Percentiles rank a stretch among this genome's conserved stretches.
Evolutionary conservation across 2,329 filamentous ascomycete species (phyloP).

Genomic region (Ophiosphaerella korrae): DNA sequence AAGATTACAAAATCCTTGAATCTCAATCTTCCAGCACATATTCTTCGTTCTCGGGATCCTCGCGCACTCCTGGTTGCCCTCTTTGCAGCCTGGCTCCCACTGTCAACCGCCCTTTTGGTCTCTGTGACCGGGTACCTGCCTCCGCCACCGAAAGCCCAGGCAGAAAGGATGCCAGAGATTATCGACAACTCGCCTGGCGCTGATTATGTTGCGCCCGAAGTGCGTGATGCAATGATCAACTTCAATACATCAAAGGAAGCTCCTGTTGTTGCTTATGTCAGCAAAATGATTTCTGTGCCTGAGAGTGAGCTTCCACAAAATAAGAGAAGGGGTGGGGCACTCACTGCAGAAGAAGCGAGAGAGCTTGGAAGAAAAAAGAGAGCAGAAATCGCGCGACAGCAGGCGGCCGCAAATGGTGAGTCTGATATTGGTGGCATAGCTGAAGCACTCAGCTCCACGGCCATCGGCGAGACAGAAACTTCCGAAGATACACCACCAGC

Average conservation of each 20-base stretch:
- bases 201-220: constrained; percentile 67
- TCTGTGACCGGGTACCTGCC: constrained; percentile 93
- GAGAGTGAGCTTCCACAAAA: constrained; percentile 91
- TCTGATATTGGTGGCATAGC: constrained; percentile 60
- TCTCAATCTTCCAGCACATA: constrained; percentile 81
- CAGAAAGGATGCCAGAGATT: constrained; percentile 76
- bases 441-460: constrained; percentile 65
- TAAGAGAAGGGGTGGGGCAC: constrained; percentile 68
- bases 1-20: constrained; percentile 94
- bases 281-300: constrained; percentile 96
- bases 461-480: constrained; percentile 54
- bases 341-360: constrained; percentile 87
- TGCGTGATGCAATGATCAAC: constrained; percentile 80
- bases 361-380: constrained; percentile 87
- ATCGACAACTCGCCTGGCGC: constrained; percentile 80
- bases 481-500: constrained; percentile 53
- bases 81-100: constrained; percentile 86
- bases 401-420: constrained; percentile 58
- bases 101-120: constrained; percentile 90
- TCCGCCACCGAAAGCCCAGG: constrained; percentile 80
- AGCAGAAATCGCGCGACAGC: constrained; percentile 81
- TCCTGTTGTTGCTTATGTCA: constrained; percentile 91
- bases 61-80: constrained; percentile 82
- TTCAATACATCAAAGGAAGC: constrained; percentile 74
- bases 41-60: constrained; percentile 82